Conservation (phyloP, 2,329 filamentous ascomycete genomes). For the Lasiodiplodia gonubiensis region DNA sequence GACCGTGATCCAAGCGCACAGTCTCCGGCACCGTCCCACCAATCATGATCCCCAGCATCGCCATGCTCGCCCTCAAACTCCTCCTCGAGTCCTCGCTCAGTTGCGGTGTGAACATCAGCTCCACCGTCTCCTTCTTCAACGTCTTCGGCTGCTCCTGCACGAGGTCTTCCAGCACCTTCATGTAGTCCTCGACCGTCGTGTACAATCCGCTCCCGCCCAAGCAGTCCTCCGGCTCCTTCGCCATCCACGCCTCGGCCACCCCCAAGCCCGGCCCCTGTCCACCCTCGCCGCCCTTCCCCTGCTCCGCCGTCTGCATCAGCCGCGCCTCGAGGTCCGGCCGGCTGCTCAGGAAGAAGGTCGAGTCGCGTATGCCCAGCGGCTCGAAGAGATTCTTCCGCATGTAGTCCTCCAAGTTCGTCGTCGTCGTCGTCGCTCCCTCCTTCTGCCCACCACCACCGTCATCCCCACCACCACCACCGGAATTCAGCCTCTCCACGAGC, state of each 20-base stretch:
- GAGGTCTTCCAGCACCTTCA: conserved; percentile 2
- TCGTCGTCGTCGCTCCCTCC: conserved; percentile 32
- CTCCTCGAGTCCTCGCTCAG: background rate
- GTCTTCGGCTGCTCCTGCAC: background rate
- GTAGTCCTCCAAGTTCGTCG: conserved; percentile 34
- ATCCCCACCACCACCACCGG: conserved; percentile 31
- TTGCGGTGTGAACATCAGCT: conserved; percentile 12
- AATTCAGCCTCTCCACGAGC: conserved; percentile 51
- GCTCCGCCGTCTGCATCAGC: conserved; percentile 30
- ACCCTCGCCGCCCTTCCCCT: background rate
- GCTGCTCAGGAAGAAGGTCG: conserved; percentile 32
- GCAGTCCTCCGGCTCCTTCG: background rate
- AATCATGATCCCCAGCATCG: conserved; percentile 25
- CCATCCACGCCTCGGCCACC: background rate
- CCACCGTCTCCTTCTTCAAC: conserved; percentile 15
- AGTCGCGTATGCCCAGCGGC: conserved; percentile 34
- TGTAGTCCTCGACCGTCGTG: background rate
- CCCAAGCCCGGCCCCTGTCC: background rate
- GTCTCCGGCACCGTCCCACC: conserved; percentile 30
- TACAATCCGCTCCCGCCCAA: conserved; percentile 4
- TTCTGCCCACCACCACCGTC: conserved; percentile 38
- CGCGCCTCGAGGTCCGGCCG: conserved; percentile 3
- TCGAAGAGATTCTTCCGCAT: conserved; percentile 36
- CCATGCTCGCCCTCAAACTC: background rate
- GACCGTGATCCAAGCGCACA: conserved; percentile 32